These are phyloP conservation scores for Pythium dissotocum DNA, from an alignment of 352 stramenopile species.

Conservation along the genomic window DNA sequence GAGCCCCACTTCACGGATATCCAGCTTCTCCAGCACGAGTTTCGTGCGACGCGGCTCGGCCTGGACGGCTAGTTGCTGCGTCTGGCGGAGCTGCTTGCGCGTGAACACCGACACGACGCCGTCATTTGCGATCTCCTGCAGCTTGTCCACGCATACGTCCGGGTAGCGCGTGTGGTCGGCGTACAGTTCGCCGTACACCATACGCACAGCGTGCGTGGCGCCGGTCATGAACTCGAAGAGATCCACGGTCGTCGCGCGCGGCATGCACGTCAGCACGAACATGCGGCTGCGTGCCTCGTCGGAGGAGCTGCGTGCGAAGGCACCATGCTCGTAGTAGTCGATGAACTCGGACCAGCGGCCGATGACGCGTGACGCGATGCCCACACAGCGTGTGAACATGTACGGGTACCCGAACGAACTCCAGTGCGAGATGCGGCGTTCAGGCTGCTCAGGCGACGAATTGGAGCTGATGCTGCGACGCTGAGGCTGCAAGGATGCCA, in stretches of 20 bases:
- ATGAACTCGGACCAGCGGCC: constrained; percentile 28
- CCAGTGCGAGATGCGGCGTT: constrained; percentile 5
- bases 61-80: constrained; percentile 25
- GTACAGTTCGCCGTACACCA: constrained; percentile 54
- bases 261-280: constrained; percentile 54
- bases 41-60: constrained; percentile 24
- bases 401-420: constrained; percentile 14
- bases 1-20: constrained; percentile 39
- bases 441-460: background rate
- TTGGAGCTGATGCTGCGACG: background rate
- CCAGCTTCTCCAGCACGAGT: constrained; percentile 43
- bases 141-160: constrained; percentile 7
- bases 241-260: constrained; percentile 31
- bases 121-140: constrained; percentile 33
- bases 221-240: constrained; percentile 44
- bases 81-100: constrained; percentile 30
- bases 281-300: constrained; percentile 50
- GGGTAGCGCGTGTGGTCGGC: constrained; percentile 21
- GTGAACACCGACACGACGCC: constrained; percentile 29
- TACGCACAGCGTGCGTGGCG: constrained; percentile 38
- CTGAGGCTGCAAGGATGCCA: background rate
- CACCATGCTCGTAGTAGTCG: constrained; percentile 27
- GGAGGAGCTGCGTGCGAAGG: constrained; percentile 36
- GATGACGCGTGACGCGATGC: constrained; percentile 27
- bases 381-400: constrained; percentile 21